Evolutionary conservation across 2,329 filamentous ascomycete genomes (phyloP).

Genomic region (Ploettnerulaceae sp.): DNA sequence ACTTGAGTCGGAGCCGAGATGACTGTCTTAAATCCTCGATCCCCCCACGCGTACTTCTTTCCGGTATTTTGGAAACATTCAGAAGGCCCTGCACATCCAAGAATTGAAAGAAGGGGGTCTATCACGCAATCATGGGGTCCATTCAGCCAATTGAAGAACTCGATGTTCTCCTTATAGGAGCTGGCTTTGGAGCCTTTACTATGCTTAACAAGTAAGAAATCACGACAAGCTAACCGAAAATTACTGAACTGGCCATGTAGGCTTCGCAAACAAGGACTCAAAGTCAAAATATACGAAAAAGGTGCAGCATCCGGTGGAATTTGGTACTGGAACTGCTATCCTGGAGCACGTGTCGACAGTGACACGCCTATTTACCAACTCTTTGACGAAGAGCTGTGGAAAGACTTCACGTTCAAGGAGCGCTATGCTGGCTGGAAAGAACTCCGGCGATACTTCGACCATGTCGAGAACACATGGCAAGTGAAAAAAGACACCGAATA

Average conservation of each 20-base stretch:
- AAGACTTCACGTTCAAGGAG: constrained; percentile 53
- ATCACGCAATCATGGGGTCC: constrained; percentile 7
- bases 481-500: constrained; percentile 44
- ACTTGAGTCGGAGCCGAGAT: not conserved
- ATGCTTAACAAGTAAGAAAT: constrained; percentile 8
- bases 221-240: not conserved
- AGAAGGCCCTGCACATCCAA: too few species aligned
- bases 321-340: constrained; percentile 38
- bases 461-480: constrained; percentile 49
- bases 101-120: too few species aligned
- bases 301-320: constrained; percentile 10
- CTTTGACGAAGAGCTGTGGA: constrained; percentile 38
- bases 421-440: constrained; percentile 49
- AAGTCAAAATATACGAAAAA: constrained; percentile 8
- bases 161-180: constrained; percentile 6
- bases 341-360: constrained; percentile 47
- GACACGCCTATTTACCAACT: constrained; percentile 40
- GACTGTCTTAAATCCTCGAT: not conserved
- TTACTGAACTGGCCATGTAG: not conserved
- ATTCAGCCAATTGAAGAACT: constrained; percentile 5
- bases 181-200: constrained; percentile 6
- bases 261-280: constrained; percentile 8
- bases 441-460: constrained; percentile 53
- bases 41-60: too few species aligned
- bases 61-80: too few species aligned